These are phyloP conservation scores for Pleurotus citrinopileatus DNA, from an alignment of 768 basidiomycete species.

Conservation along the genomic window DNA sequence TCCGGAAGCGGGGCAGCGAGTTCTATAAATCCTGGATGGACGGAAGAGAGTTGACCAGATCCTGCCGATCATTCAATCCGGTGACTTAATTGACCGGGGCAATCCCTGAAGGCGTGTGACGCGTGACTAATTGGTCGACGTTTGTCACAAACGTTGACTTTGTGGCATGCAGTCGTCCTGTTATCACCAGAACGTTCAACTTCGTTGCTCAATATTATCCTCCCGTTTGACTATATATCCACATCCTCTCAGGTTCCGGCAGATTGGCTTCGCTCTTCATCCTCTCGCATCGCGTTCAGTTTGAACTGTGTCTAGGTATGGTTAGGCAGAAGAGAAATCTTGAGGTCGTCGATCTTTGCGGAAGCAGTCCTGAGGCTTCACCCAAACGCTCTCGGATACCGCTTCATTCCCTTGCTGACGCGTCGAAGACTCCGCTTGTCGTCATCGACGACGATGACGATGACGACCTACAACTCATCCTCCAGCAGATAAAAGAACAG, in stretches of 20 bases:
- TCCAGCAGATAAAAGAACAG: conserved; percentile 38
- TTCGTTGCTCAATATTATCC: too few relatives aligned
- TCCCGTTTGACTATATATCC: too few relatives aligned
- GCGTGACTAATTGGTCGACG: neutral
- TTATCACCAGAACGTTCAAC: too few relatives aligned
- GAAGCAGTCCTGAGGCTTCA: neutral
- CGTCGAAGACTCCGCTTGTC: conserved; percentile 14
- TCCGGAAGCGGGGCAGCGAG: too few relatives aligned
- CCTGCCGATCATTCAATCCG: neutral
- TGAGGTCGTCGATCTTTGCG: neutral
- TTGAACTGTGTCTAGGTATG: too few relatives aligned
- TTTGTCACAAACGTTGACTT: too few relatives aligned
- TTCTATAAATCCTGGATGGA: neutral
- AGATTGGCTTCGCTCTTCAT: too few relatives aligned
- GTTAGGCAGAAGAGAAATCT: conserved; percentile 1
- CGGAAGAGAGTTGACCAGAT: conserved; percentile 2
- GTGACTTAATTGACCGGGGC: neutral
- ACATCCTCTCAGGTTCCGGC: too few relatives aligned
- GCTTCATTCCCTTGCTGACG: conserved; percentile 17
- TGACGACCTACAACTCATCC: conserved; percentile 35
- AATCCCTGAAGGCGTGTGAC: neutral
- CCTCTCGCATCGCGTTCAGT: too few relatives aligned
- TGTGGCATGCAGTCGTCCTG: too few relatives aligned
- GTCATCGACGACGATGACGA: conserved; percentile 34
- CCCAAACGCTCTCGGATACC: conserved; percentile 8